These are phyloP conservation scores for Cucurbita moschata DNA, from an alignment of 306 rosid genomes.

Conservation along the genomic window DNA sequence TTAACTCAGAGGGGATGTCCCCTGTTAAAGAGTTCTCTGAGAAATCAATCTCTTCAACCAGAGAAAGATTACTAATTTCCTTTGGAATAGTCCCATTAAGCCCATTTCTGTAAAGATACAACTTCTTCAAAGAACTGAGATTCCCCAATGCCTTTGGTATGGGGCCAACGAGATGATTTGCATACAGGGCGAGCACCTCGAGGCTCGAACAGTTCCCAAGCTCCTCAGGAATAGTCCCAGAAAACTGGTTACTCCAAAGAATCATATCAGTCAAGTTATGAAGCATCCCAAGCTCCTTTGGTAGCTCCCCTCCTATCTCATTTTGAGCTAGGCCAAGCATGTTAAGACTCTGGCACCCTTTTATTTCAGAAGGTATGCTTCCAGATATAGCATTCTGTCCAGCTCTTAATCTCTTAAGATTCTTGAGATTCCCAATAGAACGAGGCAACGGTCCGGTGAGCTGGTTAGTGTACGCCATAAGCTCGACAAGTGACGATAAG, in stretches of 20 bases:
- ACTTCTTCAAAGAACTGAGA: conserved; percentile 41
- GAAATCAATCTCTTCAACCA: conserved; percentile 53
- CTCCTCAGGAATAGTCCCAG: conserved; percentile 75
- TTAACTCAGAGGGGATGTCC: conserved; percentile 55
- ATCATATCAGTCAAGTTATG: conserved; percentile 36
- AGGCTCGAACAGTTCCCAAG: conserved; percentile 65
- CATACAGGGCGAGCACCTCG: conserved; percentile 58
- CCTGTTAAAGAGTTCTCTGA: conserved; percentile 70
- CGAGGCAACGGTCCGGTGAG: conserved; percentile 63
- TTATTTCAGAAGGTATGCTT: conserved; percentile 56
- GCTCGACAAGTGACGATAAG: conserved; percentile 49
- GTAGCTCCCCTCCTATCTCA: conserved; percentile 54
- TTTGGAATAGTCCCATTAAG: conserved; percentile 92
- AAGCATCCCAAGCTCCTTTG: conserved; percentile 76
- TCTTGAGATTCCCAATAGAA: conserved; percentile 68
- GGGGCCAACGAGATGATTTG: conserved; percentile 49
- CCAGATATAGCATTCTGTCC: conserved; percentile 84
- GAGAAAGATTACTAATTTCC: conserved; percentile 77
- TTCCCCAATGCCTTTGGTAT: conserved; percentile 69
- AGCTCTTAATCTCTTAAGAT: conserved; percentile 48
- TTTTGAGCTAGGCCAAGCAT: conserved; percentile 89
- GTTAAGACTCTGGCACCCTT: conserved; percentile 49
- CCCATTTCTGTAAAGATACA: conserved; percentile 66
- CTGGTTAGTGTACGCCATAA: conserved; percentile 65
- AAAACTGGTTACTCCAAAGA: conserved; percentile 53